These are phyloP conservation scores for Saturnispora kantuleensis DNA, from an alignment of 805 yeast species.

Conservation along the genomic window DNA sequence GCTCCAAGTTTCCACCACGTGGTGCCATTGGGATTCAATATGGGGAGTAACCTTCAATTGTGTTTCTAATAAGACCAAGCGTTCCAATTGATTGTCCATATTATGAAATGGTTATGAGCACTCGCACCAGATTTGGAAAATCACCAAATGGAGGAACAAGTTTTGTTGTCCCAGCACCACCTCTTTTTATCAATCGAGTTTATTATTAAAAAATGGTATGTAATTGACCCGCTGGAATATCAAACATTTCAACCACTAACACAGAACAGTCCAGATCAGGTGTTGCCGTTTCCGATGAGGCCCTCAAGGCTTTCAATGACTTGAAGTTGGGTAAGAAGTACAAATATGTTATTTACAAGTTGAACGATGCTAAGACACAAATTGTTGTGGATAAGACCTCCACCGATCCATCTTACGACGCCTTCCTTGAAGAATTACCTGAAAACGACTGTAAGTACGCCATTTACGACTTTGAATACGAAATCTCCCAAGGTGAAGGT, in stretches of 20 bases:
- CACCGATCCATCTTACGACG: slow-evolving; percentile 64
- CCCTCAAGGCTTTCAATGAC: slow-evolving; percentile 89
- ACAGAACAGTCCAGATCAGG: slow-evolving; percentile 31
- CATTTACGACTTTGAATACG: slow-evolving; percentile 93
- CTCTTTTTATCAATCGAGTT: neutral
- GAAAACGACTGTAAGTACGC: slow-evolving; percentile 97
- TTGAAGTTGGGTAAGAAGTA: slow-evolving; percentile 86
- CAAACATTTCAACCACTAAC: neutral
- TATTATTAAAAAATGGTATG: neutral
- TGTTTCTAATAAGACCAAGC: neutral
- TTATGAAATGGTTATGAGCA: slow-evolving; percentile 5
- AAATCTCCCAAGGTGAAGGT: slow-evolving; percentile 83
- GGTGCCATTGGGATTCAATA: neutral
- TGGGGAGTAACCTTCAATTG: neutral
- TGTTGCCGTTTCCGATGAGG: slow-evolving; percentile 78
- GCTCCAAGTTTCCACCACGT: neutral
- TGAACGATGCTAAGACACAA: slow-evolving; percentile 81
- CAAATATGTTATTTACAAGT: slow-evolving; percentile 72
- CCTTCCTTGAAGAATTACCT: slow-evolving; percentile 80
- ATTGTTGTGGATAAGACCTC: slow-evolving; percentile 84
- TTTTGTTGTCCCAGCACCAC: neutral
- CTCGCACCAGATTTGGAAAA: neutral
- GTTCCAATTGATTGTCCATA: neutral
- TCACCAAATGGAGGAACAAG: too few relatives aligned
- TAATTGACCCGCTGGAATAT: neutral